phyloP scores from a whole-genome alignment of 1,284 basidiomycete genomes.

The Schizophyllum commune region DNA sequence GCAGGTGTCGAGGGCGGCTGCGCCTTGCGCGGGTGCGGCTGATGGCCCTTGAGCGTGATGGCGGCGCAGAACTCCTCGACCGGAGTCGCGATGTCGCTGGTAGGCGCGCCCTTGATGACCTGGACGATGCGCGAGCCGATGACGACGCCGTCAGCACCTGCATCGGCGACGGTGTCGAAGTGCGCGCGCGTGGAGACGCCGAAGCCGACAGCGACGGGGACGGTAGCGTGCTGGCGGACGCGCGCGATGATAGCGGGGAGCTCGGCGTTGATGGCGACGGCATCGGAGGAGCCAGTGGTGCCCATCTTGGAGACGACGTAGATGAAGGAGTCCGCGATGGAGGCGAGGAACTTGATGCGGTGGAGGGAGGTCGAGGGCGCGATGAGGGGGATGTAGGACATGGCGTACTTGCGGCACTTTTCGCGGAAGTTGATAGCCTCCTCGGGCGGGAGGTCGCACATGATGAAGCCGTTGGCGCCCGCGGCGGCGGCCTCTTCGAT shows the following conservation, averaged over 20 bases:
- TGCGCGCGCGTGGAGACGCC: constrained; percentile 92
- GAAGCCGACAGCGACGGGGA: constrained; percentile 94
- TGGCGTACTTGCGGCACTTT: constrained; percentile 74
- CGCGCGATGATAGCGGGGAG: constrained; percentile 76
- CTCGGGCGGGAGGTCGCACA: constrained; percentile 97
- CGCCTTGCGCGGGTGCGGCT: constrained; percentile 18
- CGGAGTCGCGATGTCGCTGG: constrained; percentile 44
- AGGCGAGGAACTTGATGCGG: constrained; percentile 86
- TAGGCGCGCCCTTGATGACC: constrained; percentile 64
- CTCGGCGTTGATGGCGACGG: constrained; percentile 62
- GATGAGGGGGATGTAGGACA: constrained; percentile 96
- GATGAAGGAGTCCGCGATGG: constrained; percentile 95
- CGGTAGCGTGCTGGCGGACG: constrained; percentile 63
- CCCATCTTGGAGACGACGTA: constrained; percentile 99
- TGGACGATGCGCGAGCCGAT: constrained; percentile 84
- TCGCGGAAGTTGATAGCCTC: constrained; percentile 88
- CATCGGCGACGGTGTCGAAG: constrained; percentile 76
- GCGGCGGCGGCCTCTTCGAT: constrained; percentile 83
- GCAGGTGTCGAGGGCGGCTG: constrained; percentile 20
- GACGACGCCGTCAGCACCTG: constrained; percentile 93
- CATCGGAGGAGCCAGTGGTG: constrained; percentile 86
- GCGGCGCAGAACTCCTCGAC: constrained; percentile 73
- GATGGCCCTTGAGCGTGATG: constrained; percentile 56
- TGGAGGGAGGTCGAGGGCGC: constrained; percentile 87
- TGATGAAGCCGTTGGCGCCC: constrained; percentile 95